Evolutionary conservation across 371 early-diverging fungal species (phyloP).

Genomic region (Gilbertella persicaria): DNA sequence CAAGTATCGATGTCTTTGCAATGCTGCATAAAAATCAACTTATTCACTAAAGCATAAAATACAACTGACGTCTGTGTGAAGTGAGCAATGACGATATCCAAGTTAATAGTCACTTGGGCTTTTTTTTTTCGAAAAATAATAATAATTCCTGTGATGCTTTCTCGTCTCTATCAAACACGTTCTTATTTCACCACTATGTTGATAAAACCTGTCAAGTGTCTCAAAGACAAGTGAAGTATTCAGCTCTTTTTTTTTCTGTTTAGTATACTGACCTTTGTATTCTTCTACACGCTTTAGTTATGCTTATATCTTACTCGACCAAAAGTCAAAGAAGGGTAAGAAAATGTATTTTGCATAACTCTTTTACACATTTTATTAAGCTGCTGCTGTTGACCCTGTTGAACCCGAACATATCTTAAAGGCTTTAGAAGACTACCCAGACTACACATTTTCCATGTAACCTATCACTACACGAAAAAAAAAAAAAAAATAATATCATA

Average conservation of each 20-base stretch:
- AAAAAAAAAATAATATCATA: neutral
- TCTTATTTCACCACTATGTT: conserved; percentile 26
- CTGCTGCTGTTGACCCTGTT: conserved; percentile 60
- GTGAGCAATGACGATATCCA: too few species aligned
- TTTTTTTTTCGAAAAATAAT: too few species aligned
- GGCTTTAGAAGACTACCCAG: conserved; percentile 30
- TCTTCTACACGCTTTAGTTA: conserved; percentile 67
- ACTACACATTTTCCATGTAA: conserved; percentile 51
- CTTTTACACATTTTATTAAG: conserved; percentile 4
- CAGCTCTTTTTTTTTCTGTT: neutral
- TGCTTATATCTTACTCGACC: conserved; percentile 75
- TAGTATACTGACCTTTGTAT: neutral
- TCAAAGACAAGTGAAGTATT: conserved; percentile 33
- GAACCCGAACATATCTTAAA: conserved; percentile 54
- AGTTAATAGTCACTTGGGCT: too few species aligned
- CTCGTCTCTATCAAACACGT: conserved; percentile 19
- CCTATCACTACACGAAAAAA: neutral
- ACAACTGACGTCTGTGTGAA: too few species aligned
- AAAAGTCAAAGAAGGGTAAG: conserved; percentile 52
- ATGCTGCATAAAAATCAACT: too few species aligned
- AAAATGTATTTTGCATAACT: neutral
- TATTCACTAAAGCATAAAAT: too few species aligned
- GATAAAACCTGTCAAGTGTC: conserved; percentile 32
- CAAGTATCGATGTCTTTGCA: too few species aligned
- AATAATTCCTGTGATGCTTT: conserved; percentile 15